Percentiles rank a stretch among this genome's conserved stretches.
Evolutionary conservation across 495 filamentous ascomycete species (phyloP).

Genomic region (Penicillium cosmopolitanum): DNA sequence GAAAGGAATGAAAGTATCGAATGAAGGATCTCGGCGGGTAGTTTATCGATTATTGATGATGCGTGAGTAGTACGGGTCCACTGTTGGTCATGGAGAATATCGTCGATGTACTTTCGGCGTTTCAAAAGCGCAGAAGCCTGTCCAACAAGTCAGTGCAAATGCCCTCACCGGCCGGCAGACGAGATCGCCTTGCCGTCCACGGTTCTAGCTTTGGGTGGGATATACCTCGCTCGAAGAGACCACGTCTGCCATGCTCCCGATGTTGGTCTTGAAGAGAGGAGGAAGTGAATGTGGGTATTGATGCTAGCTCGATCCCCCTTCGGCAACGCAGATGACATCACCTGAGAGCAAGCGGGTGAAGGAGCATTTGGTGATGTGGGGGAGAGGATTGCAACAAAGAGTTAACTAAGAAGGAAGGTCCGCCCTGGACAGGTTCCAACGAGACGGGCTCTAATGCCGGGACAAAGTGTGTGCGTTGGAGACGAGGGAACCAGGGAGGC

Average conservation of each 20-base stretch:
- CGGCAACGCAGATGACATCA: slow-evolving; percentile 31
- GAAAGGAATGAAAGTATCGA: slow-evolving; percentile 63
- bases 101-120: slow-evolving; percentile 11
- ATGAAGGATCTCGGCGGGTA: slow-evolving; percentile 68
- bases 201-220: background rate
- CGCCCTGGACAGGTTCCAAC: background rate
- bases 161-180: background rate
- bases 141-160: background rate
- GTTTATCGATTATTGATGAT: slow-evolving; percentile 38
- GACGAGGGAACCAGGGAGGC: background rate
- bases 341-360: slow-evolving; percentile 6
- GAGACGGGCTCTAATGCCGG: slow-evolving; percentile 9
- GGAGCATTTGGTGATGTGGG: slow-evolving; percentile 10
- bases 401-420: background rate
- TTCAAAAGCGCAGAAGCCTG: slow-evolving; percentile 5
- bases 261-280: slow-evolving; percentile 3
- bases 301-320: slow-evolving; percentile 11
- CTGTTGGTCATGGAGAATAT: slow-evolving; percentile 16
- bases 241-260: slow-evolving; percentile 9
- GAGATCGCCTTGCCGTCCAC: background rate
- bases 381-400: background rate
- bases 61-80: slow-evolving; percentile 4
- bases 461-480: slow-evolving; percentile 5
- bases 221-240: background rate
- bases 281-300: background rate